Evolutionary conservation across 306 rosid genomes (phyloP), one percentile per base, ranked within the genome.

Genomic region (Pyrus bretschneideri): DNA sequence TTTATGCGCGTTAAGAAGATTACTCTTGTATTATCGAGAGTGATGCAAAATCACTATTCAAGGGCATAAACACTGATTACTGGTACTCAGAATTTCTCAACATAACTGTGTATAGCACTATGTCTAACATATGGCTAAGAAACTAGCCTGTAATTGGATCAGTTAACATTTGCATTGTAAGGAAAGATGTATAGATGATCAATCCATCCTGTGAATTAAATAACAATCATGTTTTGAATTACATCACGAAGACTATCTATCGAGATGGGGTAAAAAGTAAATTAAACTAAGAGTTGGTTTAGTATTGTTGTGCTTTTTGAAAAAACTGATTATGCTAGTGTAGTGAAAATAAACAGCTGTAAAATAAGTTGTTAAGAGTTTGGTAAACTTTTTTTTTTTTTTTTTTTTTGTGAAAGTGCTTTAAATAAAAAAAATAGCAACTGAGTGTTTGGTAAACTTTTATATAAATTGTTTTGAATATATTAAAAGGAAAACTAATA

Each of bases 341-440:
- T 35, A 2, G 9, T 35, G 40, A 35, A 0, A 33, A 35, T 35
- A 35, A 35, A 35, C 0, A 0, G 0, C 0, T 35, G 9, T 35
- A 35, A 35, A 35, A 35, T 35, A 35, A 7, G 40, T 35, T 35
- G 9, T 7, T 35, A 9, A 7, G 40, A 6, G 9, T 6, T 35
- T 35, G 40, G 2, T 35, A 35, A 35, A 6, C 2, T 2, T 29
- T 29, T 29, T 29, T 29, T 31, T 31, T 31, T 31, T 31, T 6
- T 35, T 35, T 6, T 35, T 35, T 35, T 35, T 35, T 35, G 40
- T 35, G 9, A 35, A 35, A 35, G 40, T 35, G 40, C 40, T 35
- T 35, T 35, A 1, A 35, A 6, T 35, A 35, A 35, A 35, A 35
- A 35, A 35, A 35, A 35, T 0, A 6, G 40, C 1, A 35, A 6